phyloP scores from a whole-genome alignment of 306 rosid genomes.

The Trifolium repens region DNA sequence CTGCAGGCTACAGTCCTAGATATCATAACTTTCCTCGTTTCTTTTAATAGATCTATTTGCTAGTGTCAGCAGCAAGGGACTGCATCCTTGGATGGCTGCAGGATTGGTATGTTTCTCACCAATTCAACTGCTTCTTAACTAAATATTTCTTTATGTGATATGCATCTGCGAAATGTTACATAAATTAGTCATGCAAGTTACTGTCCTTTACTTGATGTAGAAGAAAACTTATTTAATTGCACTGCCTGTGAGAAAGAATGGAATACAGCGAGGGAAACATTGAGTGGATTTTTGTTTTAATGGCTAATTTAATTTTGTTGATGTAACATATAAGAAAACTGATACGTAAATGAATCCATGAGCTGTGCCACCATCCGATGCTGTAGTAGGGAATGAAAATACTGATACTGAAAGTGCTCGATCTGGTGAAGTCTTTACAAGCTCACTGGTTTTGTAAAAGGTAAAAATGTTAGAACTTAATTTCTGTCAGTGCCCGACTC shows the following conservation, averaged over 20 bases:
- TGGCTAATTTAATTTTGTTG: not conserved
- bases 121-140: conserved; percentile 12
- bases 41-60: conserved; percentile 34
- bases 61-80: conserved; percentile 17
- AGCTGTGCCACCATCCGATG: not conserved
- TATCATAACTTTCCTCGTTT: conserved; percentile 29
- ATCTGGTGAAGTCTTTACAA: not conserved
- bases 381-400: not conserved
- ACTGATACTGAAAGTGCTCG: not conserved
- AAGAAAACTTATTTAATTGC: conserved; percentile 24
- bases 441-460: not conserved
- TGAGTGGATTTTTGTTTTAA: conserved; percentile 4
- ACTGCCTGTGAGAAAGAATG: conserved; percentile 18
- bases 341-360: conserved; percentile 1
- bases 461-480: not conserved
- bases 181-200: conserved; percentile 9
- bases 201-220: conserved; percentile 6
- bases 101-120: conserved; percentile 24
- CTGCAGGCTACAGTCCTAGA: not conserved
- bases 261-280: not conserved
- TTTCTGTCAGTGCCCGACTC: not conserved
- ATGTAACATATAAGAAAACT: not conserved
- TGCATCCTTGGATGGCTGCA: conserved; percentile 36
- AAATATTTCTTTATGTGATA: not conserved
- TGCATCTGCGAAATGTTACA: conserved; percentile 9